Percentiles rank a stretch among this genome's conserved stretches.
phyloP scores from a whole-genome alignment of 1,284 basidiomycete genomes.

The Tremellales sp. region DNA sequence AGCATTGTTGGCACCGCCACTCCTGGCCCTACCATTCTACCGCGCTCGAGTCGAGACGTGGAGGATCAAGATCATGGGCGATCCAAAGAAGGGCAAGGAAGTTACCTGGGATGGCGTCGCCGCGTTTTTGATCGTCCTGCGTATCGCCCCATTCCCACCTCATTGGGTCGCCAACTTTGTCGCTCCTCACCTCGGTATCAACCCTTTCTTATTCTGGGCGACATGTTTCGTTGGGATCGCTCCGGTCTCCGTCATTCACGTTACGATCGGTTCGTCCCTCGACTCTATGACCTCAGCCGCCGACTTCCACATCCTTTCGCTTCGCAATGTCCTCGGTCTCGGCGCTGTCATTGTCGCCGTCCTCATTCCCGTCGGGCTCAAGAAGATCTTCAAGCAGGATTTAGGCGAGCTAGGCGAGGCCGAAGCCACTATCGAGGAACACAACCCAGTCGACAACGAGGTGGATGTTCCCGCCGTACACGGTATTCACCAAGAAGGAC shows the following conservation, averaged over 20 bases:
- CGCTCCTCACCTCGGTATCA: conserved; percentile 88
- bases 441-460: conserved; percentile 4
- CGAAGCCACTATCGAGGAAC: conserved; percentile 27
- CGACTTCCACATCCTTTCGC: conserved; percentile 88
- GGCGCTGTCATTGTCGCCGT: conserved; percentile 82
- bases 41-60: conserved; percentile 45
- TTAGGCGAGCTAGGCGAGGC: conserved; percentile 42
- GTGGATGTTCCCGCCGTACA: conserved; percentile 19
- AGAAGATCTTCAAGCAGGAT: conserved; percentile 50
- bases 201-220: conserved; percentile 78
- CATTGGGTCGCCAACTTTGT: conserved; percentile 96
- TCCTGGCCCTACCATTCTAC: conserved; percentile 80
- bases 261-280: conserved; percentile 86
- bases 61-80: conserved; percentile 49
- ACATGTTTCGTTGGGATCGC: conserved; percentile 83
- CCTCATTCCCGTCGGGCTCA: conserved; percentile 81
- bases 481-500: background rate
- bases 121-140: conserved; percentile 79
- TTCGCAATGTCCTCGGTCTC: conserved; percentile 77
- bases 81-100: conserved; percentile 38
- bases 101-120: conserved; percentile 46
- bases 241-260: conserved; percentile 89
- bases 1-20: conserved; percentile 79
- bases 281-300: conserved; percentile 91
- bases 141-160: conserved; percentile 83